phyloP scores from a whole-genome alignment of 371 early-diverging fungal genomes.

The Synchytrium microbalum region DNA sequence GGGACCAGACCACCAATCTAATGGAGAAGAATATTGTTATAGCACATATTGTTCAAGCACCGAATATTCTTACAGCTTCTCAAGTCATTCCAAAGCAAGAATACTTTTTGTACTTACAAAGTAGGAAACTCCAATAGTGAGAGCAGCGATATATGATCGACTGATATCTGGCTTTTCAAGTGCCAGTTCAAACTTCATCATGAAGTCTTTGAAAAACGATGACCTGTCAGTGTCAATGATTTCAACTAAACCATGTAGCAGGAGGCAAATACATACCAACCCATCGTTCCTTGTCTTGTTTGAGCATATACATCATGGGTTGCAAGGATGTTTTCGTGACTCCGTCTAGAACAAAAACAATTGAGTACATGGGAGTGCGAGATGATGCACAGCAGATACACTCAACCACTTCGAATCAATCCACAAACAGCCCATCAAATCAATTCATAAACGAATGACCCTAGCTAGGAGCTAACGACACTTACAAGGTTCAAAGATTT shows the following conservation, averaged over 20 bases:
- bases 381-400: constrained; percentile 9
- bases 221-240: too few relatives aligned
- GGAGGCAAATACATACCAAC: background rate
- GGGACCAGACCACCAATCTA: constrained; percentile 59
- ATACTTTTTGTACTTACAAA: constrained; percentile 28
- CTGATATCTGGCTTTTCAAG: constrained; percentile 55
- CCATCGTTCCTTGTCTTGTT: constrained; percentile 48
- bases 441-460: too few relatives aligned
- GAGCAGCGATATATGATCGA: constrained; percentile 53
- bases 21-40: background rate
- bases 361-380: constrained; percentile 24
- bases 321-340: constrained; percentile 42
- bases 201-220: too few relatives aligned
- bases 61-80: too few relatives aligned
- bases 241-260: background rate
- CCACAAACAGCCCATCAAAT: too few relatives aligned
- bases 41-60: too few relatives aligned
- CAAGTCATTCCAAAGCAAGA: too few relatives aligned
- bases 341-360: constrained; percentile 54
- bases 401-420: too few relatives aligned
- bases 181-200: constrained; percentile 68
- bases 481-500: constrained; percentile 22
- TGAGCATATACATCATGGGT: constrained; percentile 54
- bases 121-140: constrained; percentile 60
- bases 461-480: too few relatives aligned